phyloP scores from a whole-genome alignment of 1,139 yeast genomes.

The Candida sojae region DNA sequence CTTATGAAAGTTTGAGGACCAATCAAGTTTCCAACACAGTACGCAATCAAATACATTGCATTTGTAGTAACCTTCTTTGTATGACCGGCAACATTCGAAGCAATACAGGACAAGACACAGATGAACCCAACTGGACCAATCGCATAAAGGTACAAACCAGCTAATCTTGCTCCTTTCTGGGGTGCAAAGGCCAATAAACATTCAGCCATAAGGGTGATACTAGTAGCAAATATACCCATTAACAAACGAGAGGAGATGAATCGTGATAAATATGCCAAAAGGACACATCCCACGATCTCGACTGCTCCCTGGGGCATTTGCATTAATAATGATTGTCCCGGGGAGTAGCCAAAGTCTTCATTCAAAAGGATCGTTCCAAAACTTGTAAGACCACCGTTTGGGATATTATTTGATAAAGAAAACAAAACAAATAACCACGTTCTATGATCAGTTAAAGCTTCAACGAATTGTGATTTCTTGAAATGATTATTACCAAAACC shows the following conservation, averaged over 20 bases:
- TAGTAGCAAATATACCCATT: slow-evolving; percentile 43
- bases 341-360: slow-evolving; percentile 40
- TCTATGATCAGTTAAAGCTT: slow-evolving; percentile 50
- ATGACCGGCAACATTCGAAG: slow-evolving; percentile 69
- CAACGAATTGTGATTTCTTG: slow-evolving; percentile 54
- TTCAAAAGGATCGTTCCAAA: slow-evolving; percentile 48
- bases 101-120: slow-evolving; percentile 47
- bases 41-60: slow-evolving; percentile 61
- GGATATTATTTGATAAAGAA: slow-evolving; percentile 29
- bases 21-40: slow-evolving; percentile 66
- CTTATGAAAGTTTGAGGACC: slow-evolving; percentile 71
- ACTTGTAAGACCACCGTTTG: slow-evolving; percentile 42
- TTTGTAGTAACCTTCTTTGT: slow-evolving; percentile 65
- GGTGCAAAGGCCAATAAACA: slow-evolving; percentile 52
- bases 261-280: slow-evolving; percentile 27
- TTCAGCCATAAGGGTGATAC: slow-evolving; percentile 37
- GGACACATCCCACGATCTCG: slow-evolving; percentile 43
- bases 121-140: slow-evolving; percentile 45
- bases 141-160: slow-evolving; percentile 36
- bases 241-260: slow-evolving; percentile 37
- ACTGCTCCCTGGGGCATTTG: slow-evolving; percentile 40
- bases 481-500: slow-evolving; percentile 59
- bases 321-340: slow-evolving; percentile 32
- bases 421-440: slow-evolving; percentile 43
- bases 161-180: slow-evolving; percentile 35